Evolutionary conservation across 192 early-diverging fungal species (phyloP), one percentile per base, ranked within the genome.

Genomic region (Lunasporangiospora selenospora): DNA sequence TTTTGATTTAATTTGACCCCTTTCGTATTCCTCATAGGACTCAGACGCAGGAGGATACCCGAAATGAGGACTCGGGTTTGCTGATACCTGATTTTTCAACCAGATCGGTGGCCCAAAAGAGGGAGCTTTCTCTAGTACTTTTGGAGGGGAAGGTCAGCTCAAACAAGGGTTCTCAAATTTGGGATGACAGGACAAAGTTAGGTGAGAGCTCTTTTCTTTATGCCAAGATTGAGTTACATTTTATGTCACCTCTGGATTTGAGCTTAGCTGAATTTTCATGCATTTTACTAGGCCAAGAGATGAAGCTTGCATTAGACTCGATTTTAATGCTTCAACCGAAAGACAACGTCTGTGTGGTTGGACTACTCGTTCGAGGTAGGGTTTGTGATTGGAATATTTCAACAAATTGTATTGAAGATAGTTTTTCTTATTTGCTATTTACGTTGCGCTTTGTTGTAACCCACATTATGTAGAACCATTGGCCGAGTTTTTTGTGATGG

Each of bases 111-210:
- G 21, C 40, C 12, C 7, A 23, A 29, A 27, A 56, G 15, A 18
- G 40, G 24, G 36, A 43, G 32, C 11, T 41, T 8, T 56, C 41
- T 26, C 8, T 56, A 19, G 38, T 43, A 43, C 23, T 56, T 4
- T 29, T 56, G 12, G 53, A 56, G 32, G 53, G 40, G 29, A 56
- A 56, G 32, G 53, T 56, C 41, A 27, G 23, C 2, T 24, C 19
- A 24, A 53, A 53, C 37, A 39, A 23, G 15, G 51, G 26, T 7
- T 31, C 31, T 43, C 53, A 56, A 56, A 38, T 43, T 15, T 56
- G 53, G 53, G 58, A 61, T 23, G 58, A 51, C 23, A 50, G 12
- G 21, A 61, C 58, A 16, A 61, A 61, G 21, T 26, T 53, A 19
- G 50, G 50, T 21, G 19, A 37, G 30, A 12, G 8, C 4, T 10